phyloP scores from a whole-genome alignment of 805 yeast species.

The Saccharomycopsis javanensis region DNA sequence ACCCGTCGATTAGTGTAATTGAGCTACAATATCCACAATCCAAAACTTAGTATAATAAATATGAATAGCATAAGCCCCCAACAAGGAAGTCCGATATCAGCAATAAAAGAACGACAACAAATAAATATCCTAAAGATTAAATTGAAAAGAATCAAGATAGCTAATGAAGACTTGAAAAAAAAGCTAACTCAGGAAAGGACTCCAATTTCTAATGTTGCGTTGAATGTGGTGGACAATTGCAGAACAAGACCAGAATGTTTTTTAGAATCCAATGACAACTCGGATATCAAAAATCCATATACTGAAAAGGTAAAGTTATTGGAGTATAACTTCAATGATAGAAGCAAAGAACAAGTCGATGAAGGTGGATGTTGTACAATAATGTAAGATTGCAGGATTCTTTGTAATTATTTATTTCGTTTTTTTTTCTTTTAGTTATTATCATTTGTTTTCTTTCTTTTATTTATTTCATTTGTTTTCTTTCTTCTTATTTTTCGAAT shows the following conservation, averaged over 20 bases:
- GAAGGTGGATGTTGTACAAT: background rate
- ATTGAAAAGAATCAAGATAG: background rate
- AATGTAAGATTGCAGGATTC: background rate
- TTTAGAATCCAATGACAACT: background rate
- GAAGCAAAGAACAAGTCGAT: too few relatives aligned
- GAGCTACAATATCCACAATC: too few relatives aligned
- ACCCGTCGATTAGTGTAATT: too few relatives aligned
- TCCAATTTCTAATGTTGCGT: slow-evolving; percentile 1
- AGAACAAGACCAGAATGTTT: slow-evolving; percentile 2
- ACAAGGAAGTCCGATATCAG: background rate
- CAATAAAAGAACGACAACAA: background rate
- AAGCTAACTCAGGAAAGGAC: slow-evolving; percentile 1
- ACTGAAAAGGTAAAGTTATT: background rate
- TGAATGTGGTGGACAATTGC: slow-evolving; percentile 3
- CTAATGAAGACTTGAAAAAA: slow-evolving; percentile 3
- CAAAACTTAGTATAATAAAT: too few relatives aligned
- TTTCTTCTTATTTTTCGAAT: too few relatives aligned
- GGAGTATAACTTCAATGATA: background rate
- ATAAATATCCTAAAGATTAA: background rate
- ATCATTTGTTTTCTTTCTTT: too few relatives aligned
- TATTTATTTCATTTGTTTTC: too few relatives aligned
- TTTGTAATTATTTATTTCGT: too few relatives aligned
- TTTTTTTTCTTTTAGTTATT: too few relatives aligned
- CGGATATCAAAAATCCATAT: background rate
- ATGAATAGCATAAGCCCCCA: background rate